Percentiles rank a stretch among this genome's conserved stretches.
Conservation (phyloP, 768 basidiomycete genomes). For the Boletus sp. region DNA sequence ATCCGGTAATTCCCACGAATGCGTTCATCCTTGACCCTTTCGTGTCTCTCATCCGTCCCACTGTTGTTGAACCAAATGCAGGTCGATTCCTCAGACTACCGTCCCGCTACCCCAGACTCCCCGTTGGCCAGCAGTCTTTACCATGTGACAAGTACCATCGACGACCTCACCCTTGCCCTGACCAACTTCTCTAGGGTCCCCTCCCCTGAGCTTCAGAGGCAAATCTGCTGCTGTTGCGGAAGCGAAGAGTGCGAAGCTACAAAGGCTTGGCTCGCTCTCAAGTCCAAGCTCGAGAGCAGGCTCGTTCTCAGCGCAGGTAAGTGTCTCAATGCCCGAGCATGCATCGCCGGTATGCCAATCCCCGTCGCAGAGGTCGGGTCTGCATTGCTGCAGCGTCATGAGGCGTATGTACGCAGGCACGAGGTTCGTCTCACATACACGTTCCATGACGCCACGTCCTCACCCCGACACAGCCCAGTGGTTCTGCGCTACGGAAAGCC, state of each 20-base stretch:
- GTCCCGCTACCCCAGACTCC: conserved; percentile 50
- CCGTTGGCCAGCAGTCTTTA: conserved; percentile 50
- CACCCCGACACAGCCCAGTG: conserved; percentile 16
- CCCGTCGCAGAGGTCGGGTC: conserved; percentile 75
- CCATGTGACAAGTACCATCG: conserved; percentile 61
- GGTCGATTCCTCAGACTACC: conserved; percentile 22
- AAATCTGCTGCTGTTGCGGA: conserved; percentile 64
- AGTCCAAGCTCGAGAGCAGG: conserved; percentile 70
- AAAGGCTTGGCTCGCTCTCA: conserved; percentile 60
- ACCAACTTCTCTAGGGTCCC: conserved; percentile 68
- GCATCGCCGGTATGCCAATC: conserved; percentile 2
- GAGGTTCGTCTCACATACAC: conserved; percentile 45
- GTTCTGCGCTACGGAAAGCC: conserved; percentile 13
- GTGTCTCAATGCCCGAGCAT: conserved; percentile 28
- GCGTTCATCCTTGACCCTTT: neutral
- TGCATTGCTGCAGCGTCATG: conserved; percentile 81
- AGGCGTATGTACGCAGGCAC: conserved; percentile 75
- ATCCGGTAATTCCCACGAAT: conserved; percentile 22
- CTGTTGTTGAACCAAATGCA: conserved; percentile 23
- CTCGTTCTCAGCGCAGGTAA: conserved; percentile 84
- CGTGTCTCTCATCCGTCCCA: neutral
- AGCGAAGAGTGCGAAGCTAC: conserved; percentile 64
- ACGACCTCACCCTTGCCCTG: conserved; percentile 75
- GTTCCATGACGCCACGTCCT: conserved; percentile 9
- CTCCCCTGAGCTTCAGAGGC: conserved; percentile 64